Base-by-base conservation (phyloP, 305 asterid species). In the Fraxinus sp. region DNA sequence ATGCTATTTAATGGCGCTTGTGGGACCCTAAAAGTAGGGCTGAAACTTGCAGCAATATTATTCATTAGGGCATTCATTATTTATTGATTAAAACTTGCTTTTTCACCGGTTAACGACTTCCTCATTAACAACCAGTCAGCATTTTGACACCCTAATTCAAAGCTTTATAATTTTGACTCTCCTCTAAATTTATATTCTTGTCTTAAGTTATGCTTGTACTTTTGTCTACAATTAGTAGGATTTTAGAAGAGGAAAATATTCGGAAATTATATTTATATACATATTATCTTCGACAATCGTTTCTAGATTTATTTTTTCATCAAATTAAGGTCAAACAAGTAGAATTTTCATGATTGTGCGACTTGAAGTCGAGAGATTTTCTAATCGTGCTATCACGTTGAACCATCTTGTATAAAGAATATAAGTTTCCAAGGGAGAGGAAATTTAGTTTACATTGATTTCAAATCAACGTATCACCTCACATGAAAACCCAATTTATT, bases 1-100 rank as follows among this genome's bases (percentile, higher is more conserved):
- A 78, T 77, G 37, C 82, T 87, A 89, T 87, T 80, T 89, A 89
- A 84, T 68, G 88, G 83, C 82, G 79, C 44, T 52, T 78, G 86
- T 74, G 84, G 88, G 88, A 18, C 22, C 84, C 85, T n/a, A n/a
- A 70, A 7, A 64, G 64, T 74, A 35, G 72, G 57, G 81, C 22
- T 82, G 73, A 77, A 52, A 26, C 85, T 66, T 8, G 79, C 79
- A 2, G 32, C 5, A 64, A 22, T 2, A 24, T 68, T 70, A 14
- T 41, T 68, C 44, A 10, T 39, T 28, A 68, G 24, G 64, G 16
- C 13, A 28, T 66, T 33, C 7, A 32, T 35, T 57, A 49, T 78
- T 62, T 7, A 52, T 78, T 62, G 16, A 2, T 33, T 78, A 10
- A 26, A 49, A 52, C 7, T 16, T 49, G n/a, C 18, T 13, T 13